Evolutionary conservation across 2,329 filamentous ascomycete species (phyloP).

Genomic region (Diaporthe citri): DNA sequence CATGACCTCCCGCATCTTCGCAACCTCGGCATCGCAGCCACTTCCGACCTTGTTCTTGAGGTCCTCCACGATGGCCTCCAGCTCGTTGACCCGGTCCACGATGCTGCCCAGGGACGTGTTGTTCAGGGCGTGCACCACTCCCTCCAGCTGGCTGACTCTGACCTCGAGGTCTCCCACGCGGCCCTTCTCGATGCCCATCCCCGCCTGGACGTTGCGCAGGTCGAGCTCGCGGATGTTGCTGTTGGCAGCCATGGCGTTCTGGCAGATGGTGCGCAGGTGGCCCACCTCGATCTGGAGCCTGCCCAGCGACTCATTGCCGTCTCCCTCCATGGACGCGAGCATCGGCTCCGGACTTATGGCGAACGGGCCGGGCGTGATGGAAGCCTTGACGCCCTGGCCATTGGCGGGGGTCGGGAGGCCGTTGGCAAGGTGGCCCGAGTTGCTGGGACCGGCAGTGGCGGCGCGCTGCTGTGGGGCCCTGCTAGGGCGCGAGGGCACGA

Average conservation of each 20-base stretch:
- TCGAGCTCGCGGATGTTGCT: slow-evolving; percentile 21
- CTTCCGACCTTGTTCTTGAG: slow-evolving; percentile 26
- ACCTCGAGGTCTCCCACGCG: not conserved
- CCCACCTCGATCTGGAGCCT: slow-evolving; percentile 27
- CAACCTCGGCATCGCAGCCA: slow-evolving; percentile 32
- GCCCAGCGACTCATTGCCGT: not conserved
- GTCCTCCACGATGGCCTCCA: slow-evolving; percentile 24
- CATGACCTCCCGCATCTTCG: slow-evolving; percentile 38
- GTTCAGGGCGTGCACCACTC: not conserved
- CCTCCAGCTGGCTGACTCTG: slow-evolving; percentile 15
- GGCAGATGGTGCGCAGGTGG: slow-evolving; percentile 31
- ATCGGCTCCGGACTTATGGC: slow-evolving; percentile 31
- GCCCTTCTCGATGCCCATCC: slow-evolving; percentile 10
- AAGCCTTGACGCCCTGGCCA: not conserved
- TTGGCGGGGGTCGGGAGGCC: not conserved
- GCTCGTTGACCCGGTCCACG: not conserved
- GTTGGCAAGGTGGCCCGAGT: not conserved
- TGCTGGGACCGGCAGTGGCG: not conserved
- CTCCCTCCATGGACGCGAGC: slow-evolving; percentile 7
- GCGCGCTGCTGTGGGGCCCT: not conserved
- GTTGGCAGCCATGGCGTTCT: slow-evolving; percentile 21
- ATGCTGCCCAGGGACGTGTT: slow-evolving; percentile 16
- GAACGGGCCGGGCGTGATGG: not conserved
- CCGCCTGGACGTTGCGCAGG: not conserved
- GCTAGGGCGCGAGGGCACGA: not conserved